These are phyloP conservation scores for Geranium incanum DNA, from an alignment of 441 rosid genomes.

Conservation along the genomic window DNA sequence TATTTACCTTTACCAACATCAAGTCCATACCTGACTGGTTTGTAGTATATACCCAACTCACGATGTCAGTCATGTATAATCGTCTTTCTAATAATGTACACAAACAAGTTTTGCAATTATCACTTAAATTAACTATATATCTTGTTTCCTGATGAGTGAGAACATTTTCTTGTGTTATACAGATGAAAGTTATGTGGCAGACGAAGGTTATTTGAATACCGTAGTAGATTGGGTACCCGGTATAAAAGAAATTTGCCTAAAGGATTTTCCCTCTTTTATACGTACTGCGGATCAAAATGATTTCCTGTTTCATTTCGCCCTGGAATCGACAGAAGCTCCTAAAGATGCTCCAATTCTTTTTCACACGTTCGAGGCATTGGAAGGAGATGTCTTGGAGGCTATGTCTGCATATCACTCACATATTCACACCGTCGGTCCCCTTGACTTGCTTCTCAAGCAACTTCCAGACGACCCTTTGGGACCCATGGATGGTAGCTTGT, in stretches of 20 bases:
- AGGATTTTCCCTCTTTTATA: background rate
- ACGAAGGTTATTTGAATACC: background rate
- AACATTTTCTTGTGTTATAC: background rate
- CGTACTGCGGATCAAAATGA: background rate
- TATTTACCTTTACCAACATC: too few relatives aligned
- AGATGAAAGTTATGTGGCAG: background rate
- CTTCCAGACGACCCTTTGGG: background rate
- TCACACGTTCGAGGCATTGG: background rate
- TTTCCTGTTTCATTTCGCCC: background rate
- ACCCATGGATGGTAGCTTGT: conserved; percentile 10
- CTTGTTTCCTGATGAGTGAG: too few relatives aligned
- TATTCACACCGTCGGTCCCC: background rate
- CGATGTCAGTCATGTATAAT: too few relatives aligned
- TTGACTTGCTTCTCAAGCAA: conserved; percentile 13
- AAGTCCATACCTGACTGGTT: too few relatives aligned
- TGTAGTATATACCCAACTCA: too few relatives aligned
- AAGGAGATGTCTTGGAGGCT: background rate
- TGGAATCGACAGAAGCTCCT: background rate
- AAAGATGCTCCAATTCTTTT: background rate
- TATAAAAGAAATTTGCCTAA: background rate
- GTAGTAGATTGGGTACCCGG: background rate
- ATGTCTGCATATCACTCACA: background rate
- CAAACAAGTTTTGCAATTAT: too few relatives aligned
- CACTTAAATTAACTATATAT: too few relatives aligned
- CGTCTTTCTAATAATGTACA: too few relatives aligned